Percentiles rank a stretch among this genome's conserved stretches.
These are phyloP conservation scores for Leptographium wingfieldii DNA, from an alignment of 2,329 filamentous ascomycete species.

Conservation along the genomic window DNA sequence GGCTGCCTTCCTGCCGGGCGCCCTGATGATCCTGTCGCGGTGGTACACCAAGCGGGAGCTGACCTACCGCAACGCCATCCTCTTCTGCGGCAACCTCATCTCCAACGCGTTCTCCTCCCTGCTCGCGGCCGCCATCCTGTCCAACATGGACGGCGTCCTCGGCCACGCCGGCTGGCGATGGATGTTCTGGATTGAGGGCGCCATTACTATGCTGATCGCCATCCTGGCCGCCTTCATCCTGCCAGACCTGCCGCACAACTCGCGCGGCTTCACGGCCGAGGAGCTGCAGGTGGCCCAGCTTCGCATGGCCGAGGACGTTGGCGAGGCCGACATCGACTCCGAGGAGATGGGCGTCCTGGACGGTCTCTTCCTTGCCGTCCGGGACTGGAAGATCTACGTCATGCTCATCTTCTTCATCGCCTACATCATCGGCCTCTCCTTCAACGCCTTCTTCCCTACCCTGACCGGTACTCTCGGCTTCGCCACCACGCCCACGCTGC, in stretches of 20 bases:
- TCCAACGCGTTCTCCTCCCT: constrained; percentile 10
- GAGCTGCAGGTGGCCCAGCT: constrained; percentile 41
- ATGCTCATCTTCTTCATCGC: constrained; percentile 30
- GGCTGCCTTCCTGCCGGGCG: constrained; percentile 37
- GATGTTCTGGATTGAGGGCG: constrained; percentile 39
- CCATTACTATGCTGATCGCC: constrained; percentile 42
- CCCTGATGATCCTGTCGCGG: constrained; percentile 22
- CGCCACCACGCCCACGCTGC: constrained; percentile 42
- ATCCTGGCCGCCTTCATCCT: constrained; percentile 49
- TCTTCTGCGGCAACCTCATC: constrained; percentile 12
- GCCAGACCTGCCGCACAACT: constrained; percentile 47
- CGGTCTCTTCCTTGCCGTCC: constrained; percentile 42
- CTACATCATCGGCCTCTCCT: not conserved
- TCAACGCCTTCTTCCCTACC: constrained; percentile 59
- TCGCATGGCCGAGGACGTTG: constrained; percentile 42
- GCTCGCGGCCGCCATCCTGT: constrained; percentile 29
- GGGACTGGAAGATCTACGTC: constrained; percentile 48
- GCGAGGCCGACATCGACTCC: constrained; percentile 38
- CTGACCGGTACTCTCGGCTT: constrained; percentile 55
- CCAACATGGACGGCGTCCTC: constrained; percentile 42
- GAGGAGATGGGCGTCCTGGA: constrained; percentile 34
- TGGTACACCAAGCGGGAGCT: constrained; percentile 13
- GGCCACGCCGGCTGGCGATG: constrained; percentile 31
- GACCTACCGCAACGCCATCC: constrained; percentile 11
- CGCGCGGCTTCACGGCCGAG: constrained; percentile 42